A percentile compares a stretch with the other conserved stretches of the same genome.
Evolutionary conservation across 1,139 yeast genomes (phyloP).

Genomic region (Blastobotrys buckinghamii): DNA sequence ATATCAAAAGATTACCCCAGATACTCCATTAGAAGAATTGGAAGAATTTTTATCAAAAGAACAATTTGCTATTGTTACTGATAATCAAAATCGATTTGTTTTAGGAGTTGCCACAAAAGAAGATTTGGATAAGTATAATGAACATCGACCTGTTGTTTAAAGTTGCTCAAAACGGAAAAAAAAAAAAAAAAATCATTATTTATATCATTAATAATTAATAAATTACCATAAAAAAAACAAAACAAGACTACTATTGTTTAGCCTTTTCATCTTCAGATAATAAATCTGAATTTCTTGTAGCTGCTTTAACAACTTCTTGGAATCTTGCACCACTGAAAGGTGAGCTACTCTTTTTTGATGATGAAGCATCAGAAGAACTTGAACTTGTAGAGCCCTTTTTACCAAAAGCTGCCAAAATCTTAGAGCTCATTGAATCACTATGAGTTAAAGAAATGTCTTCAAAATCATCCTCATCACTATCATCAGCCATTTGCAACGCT

Average conservation of each 20-base stretch:
- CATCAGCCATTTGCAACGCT: conserved; percentile 49
- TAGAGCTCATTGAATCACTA: conserved; percentile 5
- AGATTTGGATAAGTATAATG: conserved; percentile 48
- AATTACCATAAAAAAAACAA: neutral
- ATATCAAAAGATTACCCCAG: conserved; percentile 47
- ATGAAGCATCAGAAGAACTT: neutral
- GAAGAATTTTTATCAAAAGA: conserved; percentile 46
- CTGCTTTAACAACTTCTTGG: conserved; percentile 70
- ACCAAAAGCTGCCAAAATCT: conserved; percentile 2
- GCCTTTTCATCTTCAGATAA: conserved; percentile 12
- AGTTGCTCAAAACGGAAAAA: too few relatives aligned
- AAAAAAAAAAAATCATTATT: neutral
- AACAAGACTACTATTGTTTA: neutral
- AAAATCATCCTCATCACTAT: conserved; percentile 44
- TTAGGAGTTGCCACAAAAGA: conserved; percentile 63
- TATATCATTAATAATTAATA: neutral
- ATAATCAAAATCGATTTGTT: conserved; percentile 48
- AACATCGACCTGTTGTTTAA: conserved; percentile 34
- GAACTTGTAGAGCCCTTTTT: neutral
- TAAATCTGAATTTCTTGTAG: conserved; percentile 55
- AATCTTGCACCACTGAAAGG: conserved; percentile 41
- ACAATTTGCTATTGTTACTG: conserved; percentile 56
- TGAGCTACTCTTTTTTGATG: neutral
- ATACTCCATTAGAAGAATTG: conserved; percentile 52
- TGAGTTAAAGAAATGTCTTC: neutral